Conservation (phyloP, 2,329 filamentous ascomycete genomes). For the Penicillium sp. region DNA sequence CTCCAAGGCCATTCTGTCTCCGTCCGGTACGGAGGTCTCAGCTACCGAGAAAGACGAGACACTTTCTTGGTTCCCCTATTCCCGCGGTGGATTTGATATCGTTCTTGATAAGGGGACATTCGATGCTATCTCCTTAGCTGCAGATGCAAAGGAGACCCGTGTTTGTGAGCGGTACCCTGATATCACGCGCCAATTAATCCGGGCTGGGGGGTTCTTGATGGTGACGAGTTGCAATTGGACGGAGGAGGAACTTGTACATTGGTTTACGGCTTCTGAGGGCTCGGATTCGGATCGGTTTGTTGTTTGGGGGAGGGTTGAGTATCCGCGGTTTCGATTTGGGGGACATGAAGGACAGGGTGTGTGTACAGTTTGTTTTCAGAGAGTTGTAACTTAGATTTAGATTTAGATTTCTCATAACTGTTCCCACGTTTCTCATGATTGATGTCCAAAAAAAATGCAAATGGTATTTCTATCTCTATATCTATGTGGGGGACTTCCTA, state of each 20-base stretch:
- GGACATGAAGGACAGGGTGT: slow-evolving; percentile 87
- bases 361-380: slow-evolving; percentile 80
- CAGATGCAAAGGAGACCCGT: slow-evolving; percentile 47
- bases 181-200: slow-evolving; percentile 70
- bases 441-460: neutral
- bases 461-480: neutral
- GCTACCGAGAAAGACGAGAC: neutral
- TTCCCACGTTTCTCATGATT: neutral
- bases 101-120: slow-evolving; percentile 99
- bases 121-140: slow-evolving; percentile 81
- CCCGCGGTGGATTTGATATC: slow-evolving; percentile 73
- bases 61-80: slow-evolving; percentile 45
- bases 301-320: slow-evolving; percentile 72
- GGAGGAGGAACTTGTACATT: slow-evolving; percentile 77
- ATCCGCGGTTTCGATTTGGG: slow-evolving; percentile 86
- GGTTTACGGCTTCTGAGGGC: slow-evolving; percentile 65
- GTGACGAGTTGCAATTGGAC: slow-evolving; percentile 99
- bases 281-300: slow-evolving; percentile 52
- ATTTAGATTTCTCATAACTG: neutral
- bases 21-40: slow-evolving; percentile 36
- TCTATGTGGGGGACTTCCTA: neutral
- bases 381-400: slow-evolving; percentile 29
- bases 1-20: slow-evolving; percentile 34
- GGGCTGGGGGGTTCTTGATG: slow-evolving; percentile 72
- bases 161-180: slow-evolving; percentile 76